Evolutionary conservation across 2,329 filamentous ascomycete genomes (phyloP).

Genomic region (Coniochaeta hoffmannii): DNA sequence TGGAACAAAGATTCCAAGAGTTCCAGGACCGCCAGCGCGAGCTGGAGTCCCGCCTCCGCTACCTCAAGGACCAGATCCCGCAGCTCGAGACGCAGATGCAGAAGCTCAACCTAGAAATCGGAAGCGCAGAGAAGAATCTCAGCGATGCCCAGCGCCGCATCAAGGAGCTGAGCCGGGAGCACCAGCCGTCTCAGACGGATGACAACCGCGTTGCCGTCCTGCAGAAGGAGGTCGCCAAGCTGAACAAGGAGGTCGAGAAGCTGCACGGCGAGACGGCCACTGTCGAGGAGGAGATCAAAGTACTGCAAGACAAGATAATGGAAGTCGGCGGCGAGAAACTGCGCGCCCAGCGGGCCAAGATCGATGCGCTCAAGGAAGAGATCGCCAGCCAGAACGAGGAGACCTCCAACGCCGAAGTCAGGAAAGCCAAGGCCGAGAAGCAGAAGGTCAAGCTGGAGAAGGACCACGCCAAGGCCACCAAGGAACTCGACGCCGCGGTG

Average conservation of each 20-base stretch:
- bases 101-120: conserved; percentile 81
- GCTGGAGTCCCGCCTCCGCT: conserved; percentile 64
- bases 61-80: conserved; percentile 72
- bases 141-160: conserved; percentile 77
- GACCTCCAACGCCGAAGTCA: conserved; percentile 78
- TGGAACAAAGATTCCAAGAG: conserved; percentile 75
- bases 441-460: conserved; percentile 81
- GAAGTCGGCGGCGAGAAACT: conserved; percentile 92
- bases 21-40: conserved; percentile 81
- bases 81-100: conserved; percentile 83
- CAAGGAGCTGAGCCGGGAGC: conserved; percentile 74
- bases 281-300: conserved; percentile 88
- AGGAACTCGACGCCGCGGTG: conserved; percentile 66
- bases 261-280: conserved; percentile 80
- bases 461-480: conserved; percentile 67
- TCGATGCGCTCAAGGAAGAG: conserved; percentile 82
- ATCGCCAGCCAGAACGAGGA: conserved; percentile 75
- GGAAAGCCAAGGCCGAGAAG: conserved; percentile 90
- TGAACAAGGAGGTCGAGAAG: conserved; percentile 72
- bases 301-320: conserved; percentile 95
- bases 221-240: conserved; percentile 67
- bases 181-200: conserved; percentile 74
- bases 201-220: conserved; percentile 65
- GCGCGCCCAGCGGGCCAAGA: conserved; percentile 80
- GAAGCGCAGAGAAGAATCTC: conserved; percentile 78